Evolutionary conservation across 2,329 filamentous ascomycete species (phyloP).

Genomic region (Pyrenophora graminea): DNA sequence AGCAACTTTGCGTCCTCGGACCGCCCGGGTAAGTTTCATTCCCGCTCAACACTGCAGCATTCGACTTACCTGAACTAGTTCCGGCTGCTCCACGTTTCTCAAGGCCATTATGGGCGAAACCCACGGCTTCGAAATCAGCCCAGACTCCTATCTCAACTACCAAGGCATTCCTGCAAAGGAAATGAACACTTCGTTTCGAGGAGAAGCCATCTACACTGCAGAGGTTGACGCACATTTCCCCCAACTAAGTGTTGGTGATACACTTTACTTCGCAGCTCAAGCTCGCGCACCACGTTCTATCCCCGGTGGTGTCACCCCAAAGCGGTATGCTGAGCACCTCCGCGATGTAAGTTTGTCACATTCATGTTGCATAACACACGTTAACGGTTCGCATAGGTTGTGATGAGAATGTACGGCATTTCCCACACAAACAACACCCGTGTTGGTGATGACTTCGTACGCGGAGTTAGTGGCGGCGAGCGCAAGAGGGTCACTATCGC

Average conservation of each 20-base stretch:
- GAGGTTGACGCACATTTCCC: conserved; percentile 82
- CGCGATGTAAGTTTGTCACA: conserved; percentile 51
- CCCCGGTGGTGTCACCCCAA: conserved; percentile 60
- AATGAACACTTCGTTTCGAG: conserved; percentile 76
- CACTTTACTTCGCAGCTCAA: conserved; percentile 72
- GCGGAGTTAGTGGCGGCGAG: conserved; percentile 72
- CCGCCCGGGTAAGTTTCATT: conserved; percentile 55
- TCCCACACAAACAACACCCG: conserved; percentile 70
- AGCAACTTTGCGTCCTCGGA: conserved; percentile 74
- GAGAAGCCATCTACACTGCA: conserved; percentile 82
- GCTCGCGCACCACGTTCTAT: conserved; percentile 62
- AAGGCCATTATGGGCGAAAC: conserved; percentile 83
- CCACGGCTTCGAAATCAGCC: conserved; percentile 73
- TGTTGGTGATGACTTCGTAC: conserved; percentile 73
- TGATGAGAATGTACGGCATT: conserved; percentile 76
- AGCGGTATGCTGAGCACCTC: conserved; percentile 63
- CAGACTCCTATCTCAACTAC: conserved; percentile 76
- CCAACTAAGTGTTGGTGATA: conserved; percentile 74
- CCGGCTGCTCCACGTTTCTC: conserved; percentile 77
- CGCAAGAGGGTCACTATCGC: conserved; percentile 40
- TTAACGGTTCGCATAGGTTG: conserved; percentile 48
- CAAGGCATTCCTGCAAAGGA: conserved; percentile 71
- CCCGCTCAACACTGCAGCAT: no score
- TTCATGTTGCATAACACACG: no score
- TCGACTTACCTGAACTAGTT: conserved; percentile 16